These are phyloP conservation scores for Coelastrella sp. DNA, from an alignment of 139 green algal species.

Conservation along the genomic window DNA sequence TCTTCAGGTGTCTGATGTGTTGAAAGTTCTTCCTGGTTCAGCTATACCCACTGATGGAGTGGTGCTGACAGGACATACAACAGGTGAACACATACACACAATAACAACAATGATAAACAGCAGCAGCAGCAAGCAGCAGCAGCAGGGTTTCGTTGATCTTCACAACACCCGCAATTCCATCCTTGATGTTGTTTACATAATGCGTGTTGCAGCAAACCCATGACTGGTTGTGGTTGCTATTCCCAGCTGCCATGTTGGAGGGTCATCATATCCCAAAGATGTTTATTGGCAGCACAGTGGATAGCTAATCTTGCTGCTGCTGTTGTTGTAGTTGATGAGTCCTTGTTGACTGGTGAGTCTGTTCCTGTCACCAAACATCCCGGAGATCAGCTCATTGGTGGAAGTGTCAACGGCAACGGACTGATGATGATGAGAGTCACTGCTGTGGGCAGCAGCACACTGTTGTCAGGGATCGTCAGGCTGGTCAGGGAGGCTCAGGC, in stretches of 20 bases:
- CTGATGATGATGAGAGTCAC: conserved; percentile 69
- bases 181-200: too few relatives aligned
- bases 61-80: conserved; percentile 78
- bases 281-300: too few relatives aligned
- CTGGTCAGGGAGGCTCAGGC: conserved; percentile 95
- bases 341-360: conserved; percentile 95
- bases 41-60: conserved; percentile 88
- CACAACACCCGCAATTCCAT: too few relatives aligned
- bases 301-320: too few relatives aligned
- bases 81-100: too few relatives aligned
- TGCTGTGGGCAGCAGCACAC: conserved; percentile 75
- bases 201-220: too few relatives aligned
- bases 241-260: too few relatives aligned
- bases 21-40: conserved; percentile 81
- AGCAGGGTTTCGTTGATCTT: too few relatives aligned
- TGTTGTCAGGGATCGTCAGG: conserved; percentile 89
- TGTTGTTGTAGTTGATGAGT: conserved; percentile 90
- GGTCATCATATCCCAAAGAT: too few relatives aligned
- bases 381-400: conserved; percentile 84
- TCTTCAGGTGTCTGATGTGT: conserved; percentile 43
- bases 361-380: conserved; percentile 17
- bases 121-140: too few relatives aligned
- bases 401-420: conserved; percentile 87
- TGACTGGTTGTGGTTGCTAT: too few relatives aligned
- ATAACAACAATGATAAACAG: too few relatives aligned